These are phyloP conservation scores for Blastomyces gilchristii DNA, from an alignment of 2,329 filamentous ascomycete genomes.

Conservation along the genomic window DNA sequence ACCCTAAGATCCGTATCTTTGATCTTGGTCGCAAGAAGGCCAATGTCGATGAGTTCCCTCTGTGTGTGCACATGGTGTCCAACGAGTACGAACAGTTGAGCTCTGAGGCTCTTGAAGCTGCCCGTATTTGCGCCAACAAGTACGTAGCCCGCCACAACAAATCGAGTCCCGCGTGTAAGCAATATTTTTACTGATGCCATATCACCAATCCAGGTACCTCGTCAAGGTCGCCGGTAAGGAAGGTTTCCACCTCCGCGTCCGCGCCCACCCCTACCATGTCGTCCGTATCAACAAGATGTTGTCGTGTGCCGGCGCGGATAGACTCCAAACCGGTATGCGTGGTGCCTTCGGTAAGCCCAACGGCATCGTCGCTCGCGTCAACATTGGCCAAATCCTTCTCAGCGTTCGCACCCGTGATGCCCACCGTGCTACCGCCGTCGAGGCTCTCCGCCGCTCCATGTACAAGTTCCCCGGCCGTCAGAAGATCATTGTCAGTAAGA, in stretches of 20 bases:
- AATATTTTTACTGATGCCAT: conserved; percentile 38
- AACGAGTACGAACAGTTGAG: conserved; percentile 99
- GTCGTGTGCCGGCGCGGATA: conserved; percentile 99
- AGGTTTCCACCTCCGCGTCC: conserved; percentile 60
- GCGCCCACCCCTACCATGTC: conserved; percentile 99
- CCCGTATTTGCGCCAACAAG: conserved; percentile 99
- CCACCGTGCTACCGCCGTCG: conserved; percentile 84
- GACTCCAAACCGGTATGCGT: conserved; percentile 99
- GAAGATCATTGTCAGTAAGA: conserved; percentile 99
- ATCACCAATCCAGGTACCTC: conserved; percentile 44
- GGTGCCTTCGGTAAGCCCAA: conserved; percentile 99
- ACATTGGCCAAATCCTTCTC: conserved; percentile 99
- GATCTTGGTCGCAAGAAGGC: conserved; percentile 98
- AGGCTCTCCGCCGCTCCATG: conserved; percentile 97
- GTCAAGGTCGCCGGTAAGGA: conserved; percentile 61
- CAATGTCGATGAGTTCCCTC: conserved; percentile 98
- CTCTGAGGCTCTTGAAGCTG: conserved; percentile 98
- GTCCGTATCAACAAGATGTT: conserved; percentile 99
- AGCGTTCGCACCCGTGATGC: conserved; percentile 93
- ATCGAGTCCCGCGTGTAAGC: background rate
- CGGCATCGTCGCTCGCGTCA: conserved; percentile 97
- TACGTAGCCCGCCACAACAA: conserved; percentile 37
- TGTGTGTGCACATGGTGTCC: conserved; percentile 97
- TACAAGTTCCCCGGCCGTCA: conserved; percentile 99
- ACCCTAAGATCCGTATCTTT: conserved; percentile 86